Conservation (phyloP, 139 green algal species). For the Ettlia oleoabundans region DNA sequence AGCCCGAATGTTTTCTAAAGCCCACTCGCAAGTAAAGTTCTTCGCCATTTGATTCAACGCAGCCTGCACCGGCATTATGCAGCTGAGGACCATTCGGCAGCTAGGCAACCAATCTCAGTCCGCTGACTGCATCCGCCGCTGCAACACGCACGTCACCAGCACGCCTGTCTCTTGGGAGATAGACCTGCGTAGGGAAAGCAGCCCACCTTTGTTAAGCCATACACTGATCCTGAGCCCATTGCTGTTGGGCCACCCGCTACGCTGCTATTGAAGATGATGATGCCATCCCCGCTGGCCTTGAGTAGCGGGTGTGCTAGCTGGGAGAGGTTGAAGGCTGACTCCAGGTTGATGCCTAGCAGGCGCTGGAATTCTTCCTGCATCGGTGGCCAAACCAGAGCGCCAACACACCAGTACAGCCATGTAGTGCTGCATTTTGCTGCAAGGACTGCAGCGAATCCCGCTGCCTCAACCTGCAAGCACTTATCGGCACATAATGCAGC, state of each 20-base stretch:
- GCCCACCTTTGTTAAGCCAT: conserved; percentile 16
- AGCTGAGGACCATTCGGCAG: not conserved
- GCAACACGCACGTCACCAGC: not conserved
- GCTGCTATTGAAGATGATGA: conserved; percentile 85
- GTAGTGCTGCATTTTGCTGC: no score
- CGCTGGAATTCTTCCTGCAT: conserved; percentile 67
- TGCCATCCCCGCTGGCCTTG: conserved; percentile 37
- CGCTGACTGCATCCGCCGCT: not conserved
- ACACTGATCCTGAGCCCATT: conserved; percentile 55
- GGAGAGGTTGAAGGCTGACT: conserved; percentile 75
- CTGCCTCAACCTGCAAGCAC: no score
- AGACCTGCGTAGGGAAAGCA: no score
- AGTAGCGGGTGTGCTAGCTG: conserved; percentile 68
- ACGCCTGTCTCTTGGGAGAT: no score
- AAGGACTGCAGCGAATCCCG: no score
- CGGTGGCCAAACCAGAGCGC: no score
- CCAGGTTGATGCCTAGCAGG: conserved; percentile 84
- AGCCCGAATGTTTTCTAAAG: conserved; percentile 76
- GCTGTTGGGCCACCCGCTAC: conserved; percentile 85
- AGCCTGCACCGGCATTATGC: conserved; percentile 53
- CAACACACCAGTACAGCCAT: no score
- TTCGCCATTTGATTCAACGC: conserved; percentile 90
- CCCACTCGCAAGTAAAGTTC: conserved; percentile 92
- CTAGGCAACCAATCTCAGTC: not conserved
- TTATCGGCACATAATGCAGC: no score